phyloP scores from a whole-genome alignment of 176 grass and related monocot genomes.

The Tillandsia fasciculata region DNA sequence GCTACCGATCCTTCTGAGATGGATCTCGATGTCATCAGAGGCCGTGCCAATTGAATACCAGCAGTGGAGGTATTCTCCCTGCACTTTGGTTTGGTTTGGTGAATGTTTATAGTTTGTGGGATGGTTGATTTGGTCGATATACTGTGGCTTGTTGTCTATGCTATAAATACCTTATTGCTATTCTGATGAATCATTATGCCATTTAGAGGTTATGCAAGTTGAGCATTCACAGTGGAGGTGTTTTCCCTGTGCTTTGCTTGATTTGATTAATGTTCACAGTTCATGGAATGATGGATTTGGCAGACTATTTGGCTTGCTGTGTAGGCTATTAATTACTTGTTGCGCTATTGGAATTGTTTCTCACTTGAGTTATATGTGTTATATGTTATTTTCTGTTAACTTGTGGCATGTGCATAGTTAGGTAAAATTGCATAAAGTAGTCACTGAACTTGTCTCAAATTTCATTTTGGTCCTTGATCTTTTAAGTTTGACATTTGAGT shows the following conservation, averaged over 20 bases:
- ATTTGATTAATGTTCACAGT: not conserved
- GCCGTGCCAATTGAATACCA: not conserved
- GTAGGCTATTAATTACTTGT: not conserved
- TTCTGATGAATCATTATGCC: not conserved
- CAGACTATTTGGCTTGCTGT: not conserved
- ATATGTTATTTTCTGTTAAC: not conserved
- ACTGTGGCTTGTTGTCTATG: too few relatives aligned
- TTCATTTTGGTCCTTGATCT: not conserved
- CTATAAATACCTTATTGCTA: too few relatives aligned
- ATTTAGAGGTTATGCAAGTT: slow-evolving; percentile 1
- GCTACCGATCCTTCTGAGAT: slow-evolving; percentile 6
- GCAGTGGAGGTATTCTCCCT: not conserved
- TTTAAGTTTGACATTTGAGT: not conserved
- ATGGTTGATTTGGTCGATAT: too few relatives aligned
- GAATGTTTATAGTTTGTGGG: slow-evolving; percentile 1
- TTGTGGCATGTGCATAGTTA: too few relatives aligned
- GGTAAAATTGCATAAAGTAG: too few relatives aligned
- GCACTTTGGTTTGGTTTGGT: slow-evolving; percentile 2
- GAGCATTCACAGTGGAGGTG: not conserved
- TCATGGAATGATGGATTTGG: not conserved
- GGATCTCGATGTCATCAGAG: not conserved
- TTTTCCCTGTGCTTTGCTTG: not conserved
- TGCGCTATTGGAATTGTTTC: not conserved
- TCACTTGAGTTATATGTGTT: not conserved
- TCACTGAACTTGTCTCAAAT: too few relatives aligned